Percentiles rank a stretch among this genome's conserved stretches.
Evolutionary conservation across 306 rosid species (phyloP).

Genomic region (Alnus rubra): DNA sequence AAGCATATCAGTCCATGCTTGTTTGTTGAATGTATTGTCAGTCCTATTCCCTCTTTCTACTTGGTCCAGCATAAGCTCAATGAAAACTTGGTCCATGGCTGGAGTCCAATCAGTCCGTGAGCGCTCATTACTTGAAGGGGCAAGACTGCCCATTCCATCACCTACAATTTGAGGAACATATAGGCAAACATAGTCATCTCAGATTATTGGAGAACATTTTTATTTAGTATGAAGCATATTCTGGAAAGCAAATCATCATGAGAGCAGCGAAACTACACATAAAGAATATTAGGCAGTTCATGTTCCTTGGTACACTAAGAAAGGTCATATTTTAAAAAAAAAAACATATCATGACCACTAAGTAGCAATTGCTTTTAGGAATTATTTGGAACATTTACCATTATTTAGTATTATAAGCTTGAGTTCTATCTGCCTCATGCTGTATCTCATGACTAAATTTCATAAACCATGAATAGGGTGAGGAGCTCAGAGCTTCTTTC

Average conservation of each 20-base stretch:
- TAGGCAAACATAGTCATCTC: not conserved
- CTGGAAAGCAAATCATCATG: not conserved
- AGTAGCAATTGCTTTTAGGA: not conserved
- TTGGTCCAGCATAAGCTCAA: conserved; percentile 76
- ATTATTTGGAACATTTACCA: not conserved
- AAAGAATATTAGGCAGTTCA: not conserved
- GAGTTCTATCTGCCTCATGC: not conserved
- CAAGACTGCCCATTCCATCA: conserved; percentile 43
- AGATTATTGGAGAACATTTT: not conserved
- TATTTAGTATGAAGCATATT: not conserved
- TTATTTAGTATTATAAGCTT: conserved; percentile 4
- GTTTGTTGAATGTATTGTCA: conserved; percentile 51
- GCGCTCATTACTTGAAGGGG: conserved; percentile 48
- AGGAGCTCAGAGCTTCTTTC: not conserved
- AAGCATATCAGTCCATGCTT: conserved; percentile 75
- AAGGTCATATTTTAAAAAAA: not conserved
- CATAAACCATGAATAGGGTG: not conserved
- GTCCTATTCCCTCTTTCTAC: conserved; percentile 57
- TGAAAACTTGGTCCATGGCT: conserved; percentile 67
- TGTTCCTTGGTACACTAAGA: conserved; percentile 2
- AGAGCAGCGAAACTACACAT: not conserved
- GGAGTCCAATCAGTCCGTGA: conserved; percentile 60
- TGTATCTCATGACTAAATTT: not conserved
- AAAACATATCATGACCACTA: not conserved
- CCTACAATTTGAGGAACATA: conserved; percentile 38